Base-by-base conservation (phyloP, 352 stramenopile genomes). In the Globisporangium viniferum region DNA sequence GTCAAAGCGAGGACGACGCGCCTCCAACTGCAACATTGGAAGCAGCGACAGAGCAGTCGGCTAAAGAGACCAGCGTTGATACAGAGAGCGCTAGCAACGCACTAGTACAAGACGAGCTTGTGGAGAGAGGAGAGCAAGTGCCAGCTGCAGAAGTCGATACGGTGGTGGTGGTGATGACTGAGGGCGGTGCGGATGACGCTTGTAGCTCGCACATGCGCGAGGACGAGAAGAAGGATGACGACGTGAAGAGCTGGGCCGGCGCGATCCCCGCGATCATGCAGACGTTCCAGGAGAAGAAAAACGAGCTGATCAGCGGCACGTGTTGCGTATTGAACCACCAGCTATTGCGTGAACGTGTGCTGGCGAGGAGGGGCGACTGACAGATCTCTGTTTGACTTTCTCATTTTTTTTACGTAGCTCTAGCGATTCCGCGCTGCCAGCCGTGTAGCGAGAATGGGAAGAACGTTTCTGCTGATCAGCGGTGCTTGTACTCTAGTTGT, bases 401-500 rank as follows among this genome's bases (percentile, higher is more conserved):
- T 24, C 15, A 35, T 49, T 49, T 22, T 6, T 10, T 22, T 7
- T 1, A 29, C 9, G 18, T 41, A 72, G 67, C 62, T 20, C 55
- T 65, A 36, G 56, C 53, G 9, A 48, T 60, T 12, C 54, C 67
- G 22, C 62, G 14, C n/a, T 72, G 67, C 20, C n/a, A 46, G 14
- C 41, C 39, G 22, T 72, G 67, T 33, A 31, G 27, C 20, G 3
- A 24, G 20, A 8, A 41, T 31, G 57, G 41, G 14, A 70, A 51
- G 35, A 58, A 10, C 6, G 20, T 24, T 24, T 35, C 39, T 18
- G 68, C 68, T 6, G 64, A 73, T 22, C 56, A 65, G 44, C n/a
- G 36, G 41, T 73, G 68, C 14, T 51, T 67, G n/a, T 31, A 73
- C 46, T 33, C 27, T 14, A 5, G 22, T 2, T 73, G 68, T 36